These are phyloP conservation scores for Fonsecaea erecta DNA, from an alignment of 2,329 filamentous ascomycete species.

Conservation along the genomic window DNA sequence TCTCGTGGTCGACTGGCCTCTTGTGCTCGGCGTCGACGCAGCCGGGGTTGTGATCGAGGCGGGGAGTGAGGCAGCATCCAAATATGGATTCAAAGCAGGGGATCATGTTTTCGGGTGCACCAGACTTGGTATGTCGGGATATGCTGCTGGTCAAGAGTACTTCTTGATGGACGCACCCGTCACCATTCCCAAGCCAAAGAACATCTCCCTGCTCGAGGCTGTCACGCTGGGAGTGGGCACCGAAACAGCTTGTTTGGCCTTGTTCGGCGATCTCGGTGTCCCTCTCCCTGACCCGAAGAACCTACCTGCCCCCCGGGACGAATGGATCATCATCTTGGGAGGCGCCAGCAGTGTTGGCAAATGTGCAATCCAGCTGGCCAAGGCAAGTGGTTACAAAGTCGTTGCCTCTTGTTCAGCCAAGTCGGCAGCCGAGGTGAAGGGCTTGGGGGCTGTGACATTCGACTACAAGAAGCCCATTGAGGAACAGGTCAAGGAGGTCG, in stretches of 20 bases:
- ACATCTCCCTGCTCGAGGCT: constrained; percentile 40
- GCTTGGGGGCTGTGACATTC: constrained; percentile 40
- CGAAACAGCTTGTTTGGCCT: constrained; percentile 38
- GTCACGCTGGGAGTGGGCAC: constrained; percentile 40
- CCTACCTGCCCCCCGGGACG: constrained; percentile 30
- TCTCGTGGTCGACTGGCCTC: constrained; percentile 42
- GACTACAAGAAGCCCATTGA: constrained; percentile 41
- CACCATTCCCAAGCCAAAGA: constrained; percentile 41
- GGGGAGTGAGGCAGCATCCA: constrained; percentile 39
- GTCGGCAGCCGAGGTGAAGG: constrained; percentile 39
- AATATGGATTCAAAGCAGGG: constrained; percentile 40
- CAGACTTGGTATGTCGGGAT: constrained; percentile 38
- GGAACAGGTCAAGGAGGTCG: constrained; percentile 40
- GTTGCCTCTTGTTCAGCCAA: constrained; percentile 41
- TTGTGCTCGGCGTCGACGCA: constrained; percentile 41
- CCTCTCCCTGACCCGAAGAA: constrained; percentile 34
- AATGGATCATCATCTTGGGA: constrained; percentile 44
- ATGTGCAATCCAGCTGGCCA: constrained; percentile 42
- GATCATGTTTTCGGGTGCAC: constrained; percentile 43
- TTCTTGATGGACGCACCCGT: constrained; percentile 42
- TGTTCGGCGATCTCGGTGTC: constrained; percentile 38
- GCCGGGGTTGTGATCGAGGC: constrained; percentile 41
- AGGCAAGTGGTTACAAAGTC: constrained; percentile 42
- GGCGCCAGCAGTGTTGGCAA: constrained; percentile 43
- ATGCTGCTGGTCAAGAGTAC: constrained; percentile 42